Evolutionary conservation across 2,329 filamentous ascomycete genomes (phyloP).

Genomic region (Talaromyces sp.): DNA sequence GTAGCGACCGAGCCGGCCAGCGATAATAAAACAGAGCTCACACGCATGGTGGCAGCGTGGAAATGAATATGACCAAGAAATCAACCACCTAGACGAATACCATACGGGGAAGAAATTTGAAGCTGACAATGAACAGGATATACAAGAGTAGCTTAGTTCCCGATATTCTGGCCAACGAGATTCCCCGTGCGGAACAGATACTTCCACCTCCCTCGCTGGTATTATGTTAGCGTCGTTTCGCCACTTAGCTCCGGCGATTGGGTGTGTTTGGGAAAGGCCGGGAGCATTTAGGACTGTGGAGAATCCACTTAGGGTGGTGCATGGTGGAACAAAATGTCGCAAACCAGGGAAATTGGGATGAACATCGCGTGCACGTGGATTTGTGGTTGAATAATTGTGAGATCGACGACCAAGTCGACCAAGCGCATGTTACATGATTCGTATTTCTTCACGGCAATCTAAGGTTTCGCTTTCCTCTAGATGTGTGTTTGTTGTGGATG

Average conservation of each 20-base stretch:
- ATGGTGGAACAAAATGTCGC: not conserved
- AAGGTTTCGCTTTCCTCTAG: not conserved
- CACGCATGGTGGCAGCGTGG: conserved; percentile 19
- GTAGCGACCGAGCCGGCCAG: conserved; percentile 10
- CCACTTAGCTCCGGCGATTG: conserved; percentile 4
- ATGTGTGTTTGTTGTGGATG: no score
- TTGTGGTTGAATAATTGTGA: not conserved
- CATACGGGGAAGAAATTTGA: not conserved
- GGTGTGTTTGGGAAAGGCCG: not conserved
- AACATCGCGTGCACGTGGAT: not conserved
- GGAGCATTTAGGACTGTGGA: conserved; percentile 4
- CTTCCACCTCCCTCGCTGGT: not conserved
- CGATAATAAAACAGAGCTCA: conserved; percentile 16
- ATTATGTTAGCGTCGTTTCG: not conserved
- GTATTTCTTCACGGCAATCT: not conserved
- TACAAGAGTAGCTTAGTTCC: not conserved
- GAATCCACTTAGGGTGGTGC: conserved; percentile 14
- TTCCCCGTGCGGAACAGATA: not conserved
- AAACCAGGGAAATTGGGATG: conserved; percentile 9
- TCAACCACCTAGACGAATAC: not conserved
- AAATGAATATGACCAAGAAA: conserved; percentile 3
- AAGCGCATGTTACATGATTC: not conserved
- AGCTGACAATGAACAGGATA: not conserved
- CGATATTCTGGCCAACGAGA: not conserved
- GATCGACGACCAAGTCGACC: not conserved